Percentiles rank a stretch among this genome's conserved stretches.
These are phyloP conservation scores for Plasmodium sp. DNA, from an alignment of 169 alveolate species.

Conservation along the genomic window DNA sequence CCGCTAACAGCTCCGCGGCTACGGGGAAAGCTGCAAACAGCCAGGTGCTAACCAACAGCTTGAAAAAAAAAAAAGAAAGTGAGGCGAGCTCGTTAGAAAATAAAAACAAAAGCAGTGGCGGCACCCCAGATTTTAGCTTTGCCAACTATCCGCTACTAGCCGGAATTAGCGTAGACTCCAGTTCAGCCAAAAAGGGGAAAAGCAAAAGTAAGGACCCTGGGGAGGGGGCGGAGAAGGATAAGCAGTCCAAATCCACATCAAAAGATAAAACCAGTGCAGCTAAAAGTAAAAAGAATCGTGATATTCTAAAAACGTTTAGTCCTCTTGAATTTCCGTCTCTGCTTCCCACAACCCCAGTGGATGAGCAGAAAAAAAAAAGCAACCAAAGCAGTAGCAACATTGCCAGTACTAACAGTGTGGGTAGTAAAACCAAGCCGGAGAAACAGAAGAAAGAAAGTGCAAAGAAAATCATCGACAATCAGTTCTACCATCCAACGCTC, in stretches of 20 bases:
- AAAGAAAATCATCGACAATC: background rate
- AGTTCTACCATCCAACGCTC: background rate
- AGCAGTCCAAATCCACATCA: background rate
- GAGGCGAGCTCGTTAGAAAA: background rate
- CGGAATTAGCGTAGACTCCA: background rate
- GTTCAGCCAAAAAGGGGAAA: background rate
- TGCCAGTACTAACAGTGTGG: background rate
- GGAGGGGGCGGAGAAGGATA: background rate
- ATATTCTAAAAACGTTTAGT: conserved; percentile 13
- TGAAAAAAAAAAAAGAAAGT: conserved; percentile 11
- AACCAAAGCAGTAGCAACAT: background rate
- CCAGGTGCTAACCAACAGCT: background rate
- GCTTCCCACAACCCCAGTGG: background rate
- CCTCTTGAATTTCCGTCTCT: conserved; percentile 21
- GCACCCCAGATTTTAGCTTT: background rate
- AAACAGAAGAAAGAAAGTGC: background rate
- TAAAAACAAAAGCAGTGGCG: background rate
- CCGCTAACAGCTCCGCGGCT: background rate
- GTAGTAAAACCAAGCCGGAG: background rate
- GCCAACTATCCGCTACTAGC: conserved; percentile 2
- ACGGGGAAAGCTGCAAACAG: background rate
- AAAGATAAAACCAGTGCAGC: background rate
- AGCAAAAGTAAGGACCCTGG: background rate
- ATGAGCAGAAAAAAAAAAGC: background rate
- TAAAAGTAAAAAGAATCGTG: background rate